Base-by-base conservation (phyloP, 768 basidiomycete genomes). In the Boletellus ananas region DNA sequence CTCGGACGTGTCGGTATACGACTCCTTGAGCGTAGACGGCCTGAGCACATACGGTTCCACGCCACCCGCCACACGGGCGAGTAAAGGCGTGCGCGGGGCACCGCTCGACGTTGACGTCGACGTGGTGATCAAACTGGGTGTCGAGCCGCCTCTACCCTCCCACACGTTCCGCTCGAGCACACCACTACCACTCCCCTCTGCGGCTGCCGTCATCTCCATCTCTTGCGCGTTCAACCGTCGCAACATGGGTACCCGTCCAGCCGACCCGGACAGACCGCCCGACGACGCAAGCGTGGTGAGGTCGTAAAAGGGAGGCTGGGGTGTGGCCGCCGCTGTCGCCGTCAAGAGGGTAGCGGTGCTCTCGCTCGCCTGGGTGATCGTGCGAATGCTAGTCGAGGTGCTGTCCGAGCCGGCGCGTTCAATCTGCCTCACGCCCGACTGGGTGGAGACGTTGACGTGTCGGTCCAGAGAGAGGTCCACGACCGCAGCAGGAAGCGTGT, bases 81-180 rank as follows among this genome's bases (percentile, higher is more conserved):
- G n/a, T 0, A 45, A 52, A 12, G 54, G 59, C 3, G 47, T 56
- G 31, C 37, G 46, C 11, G 52, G 57, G 0, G n/a, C 9, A 29
- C 29, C 17, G 4, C 57, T 62, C 45, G 57, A 62, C 12, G 53
- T 43, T 10, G 63, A 54, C 17, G 16, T 58, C 65, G 31, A 35
- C 56, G 16, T 58, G n/a, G 63, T 58, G 21, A 52, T 23, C 38
- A 64, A 43, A 46, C 63, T 64, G 3, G 63, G 63, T 9, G 61
- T 65, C 27, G 63, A 64, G 20, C 33, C 45, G 0, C 45, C 35
- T 3, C 16, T 34, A 0, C 27, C n/a, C 1, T 56, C 47, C 49
- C 41, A 51, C 10, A 31, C 42, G 34, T n/a, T 43, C 21, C 12
- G 51, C 14, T 34, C 38, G 8, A 43, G 41, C 4, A 25, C n/a